Percentiles rank a stretch among this genome's conserved stretches.
These are phyloP conservation scores for Vachellia collinsii DNA, from an alignment of 306 rosid genomes.

Conservation along the genomic window DNA sequence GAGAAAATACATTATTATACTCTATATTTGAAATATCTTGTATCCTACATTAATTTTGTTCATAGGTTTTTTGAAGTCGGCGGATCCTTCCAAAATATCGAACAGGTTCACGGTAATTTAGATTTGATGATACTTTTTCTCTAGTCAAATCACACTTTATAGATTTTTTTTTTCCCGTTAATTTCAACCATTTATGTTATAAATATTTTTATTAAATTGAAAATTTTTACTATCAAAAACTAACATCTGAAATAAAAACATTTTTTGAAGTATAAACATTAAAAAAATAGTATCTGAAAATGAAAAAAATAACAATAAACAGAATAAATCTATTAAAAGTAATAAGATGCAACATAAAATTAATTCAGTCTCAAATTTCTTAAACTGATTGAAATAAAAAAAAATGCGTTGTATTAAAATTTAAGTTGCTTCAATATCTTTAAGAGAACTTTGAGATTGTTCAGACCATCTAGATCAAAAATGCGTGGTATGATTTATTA, in stretches of 20 bases:
- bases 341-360: not conserved
- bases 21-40: not conserved
- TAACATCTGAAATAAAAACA: not conserved
- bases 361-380: not conserved
- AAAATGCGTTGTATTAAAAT: not conserved
- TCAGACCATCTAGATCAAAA: too few relatives aligned
- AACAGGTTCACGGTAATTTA: not conserved
- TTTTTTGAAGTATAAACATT: not conserved
- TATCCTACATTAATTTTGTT: not conserved
- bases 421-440: too few relatives aligned
- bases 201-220: not conserved
- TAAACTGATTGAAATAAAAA: too few relatives aligned
- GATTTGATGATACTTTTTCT: not conserved
- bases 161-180: not conserved
- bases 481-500: too few relatives aligned
- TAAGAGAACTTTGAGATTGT: too few relatives aligned
- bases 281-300: not conserved
- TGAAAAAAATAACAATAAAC: not conserved
- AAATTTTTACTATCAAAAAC: not conserved
- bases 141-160: not conserved
- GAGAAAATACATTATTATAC: too few relatives aligned
- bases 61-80: not conserved
- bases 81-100: not conserved
- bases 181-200: not conserved
- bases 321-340: not conserved